phyloP scores from a whole-genome alignment of 495 filamentous ascomycete genomes.

The Pyronema domesticum region DNA sequence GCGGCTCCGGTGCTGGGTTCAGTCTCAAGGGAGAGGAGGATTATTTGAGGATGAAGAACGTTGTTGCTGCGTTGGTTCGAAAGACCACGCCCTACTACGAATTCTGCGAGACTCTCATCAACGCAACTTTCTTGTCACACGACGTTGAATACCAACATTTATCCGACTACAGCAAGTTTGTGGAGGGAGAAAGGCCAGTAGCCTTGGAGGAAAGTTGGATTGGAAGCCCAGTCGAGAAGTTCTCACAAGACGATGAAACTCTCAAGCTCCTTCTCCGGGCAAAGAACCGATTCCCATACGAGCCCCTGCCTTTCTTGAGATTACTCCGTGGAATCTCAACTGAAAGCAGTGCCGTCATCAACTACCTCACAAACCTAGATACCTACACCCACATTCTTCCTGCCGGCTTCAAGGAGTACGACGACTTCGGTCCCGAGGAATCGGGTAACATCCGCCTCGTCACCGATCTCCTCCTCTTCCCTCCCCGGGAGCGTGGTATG shows the following conservation, averaged over 20 bases:
- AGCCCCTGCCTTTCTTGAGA: conserved; percentile 61
- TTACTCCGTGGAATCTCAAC: conserved; percentile 42
- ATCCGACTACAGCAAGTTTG: conserved; percentile 10
- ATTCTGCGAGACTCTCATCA: conserved; percentile 13
- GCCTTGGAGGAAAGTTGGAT: conserved; percentile 6
- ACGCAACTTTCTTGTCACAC: conserved; percentile 13
- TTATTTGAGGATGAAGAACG: conserved; percentile 22
- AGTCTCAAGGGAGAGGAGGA: conserved; percentile 20
- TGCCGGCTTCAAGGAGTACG: conserved; percentile 46
- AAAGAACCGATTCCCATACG: conserved; percentile 65
- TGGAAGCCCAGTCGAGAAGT: conserved; percentile 14
- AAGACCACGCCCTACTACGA: conserved; percentile 11
- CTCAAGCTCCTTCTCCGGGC: conserved; percentile 28
- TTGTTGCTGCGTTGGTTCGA: conserved; percentile 19
- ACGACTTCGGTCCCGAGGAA: conserved; percentile 43
- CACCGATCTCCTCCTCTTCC: conserved; percentile 37
- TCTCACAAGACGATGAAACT: conserved; percentile 9
- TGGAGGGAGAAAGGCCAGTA: conserved; percentile 11
- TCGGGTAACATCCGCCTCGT: conserved; percentile 56
- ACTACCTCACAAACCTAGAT: conserved; percentile 42
- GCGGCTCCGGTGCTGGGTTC: conserved; percentile 11
- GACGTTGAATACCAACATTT: conserved; percentile 20
- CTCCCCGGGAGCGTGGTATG: conserved; percentile 17
- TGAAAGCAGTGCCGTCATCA: conserved; percentile 24
- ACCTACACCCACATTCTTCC: conserved; percentile 59